Conservation (phyloP, 2,329 filamentous ascomycete species). For the Exophiala viscosa region DNA sequence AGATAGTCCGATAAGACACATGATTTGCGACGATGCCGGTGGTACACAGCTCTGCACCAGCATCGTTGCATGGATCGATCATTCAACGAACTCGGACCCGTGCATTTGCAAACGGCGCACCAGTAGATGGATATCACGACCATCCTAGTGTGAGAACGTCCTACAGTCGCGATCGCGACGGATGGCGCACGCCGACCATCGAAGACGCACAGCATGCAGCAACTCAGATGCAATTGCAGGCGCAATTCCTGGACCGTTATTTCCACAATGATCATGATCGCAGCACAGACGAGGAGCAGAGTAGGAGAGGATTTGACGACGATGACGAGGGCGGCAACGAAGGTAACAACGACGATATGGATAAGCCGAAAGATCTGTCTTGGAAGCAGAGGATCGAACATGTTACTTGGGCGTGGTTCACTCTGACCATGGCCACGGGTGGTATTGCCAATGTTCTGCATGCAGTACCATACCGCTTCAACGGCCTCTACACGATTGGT, state of each 20-base stretch:
- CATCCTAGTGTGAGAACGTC: neutral
- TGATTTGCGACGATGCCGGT: too few species aligned
- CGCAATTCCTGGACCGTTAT: neutral
- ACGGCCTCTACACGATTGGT: constrained; percentile 58
- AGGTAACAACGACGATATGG: constrained; percentile 10
- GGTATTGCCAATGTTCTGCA: constrained; percentile 59
- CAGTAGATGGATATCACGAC: neutral
- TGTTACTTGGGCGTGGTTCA: constrained; percentile 77
- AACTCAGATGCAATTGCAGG: neutral
- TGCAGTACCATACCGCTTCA: constrained; percentile 51
- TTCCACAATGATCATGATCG: neutral
- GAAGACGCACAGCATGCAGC: constrained; percentile 38
- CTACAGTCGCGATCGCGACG: constrained; percentile 29
- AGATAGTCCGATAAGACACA: too few species aligned
- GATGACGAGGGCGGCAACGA: constrained; percentile 21
- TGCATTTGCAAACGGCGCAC: neutral
- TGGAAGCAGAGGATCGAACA: constrained; percentile 58
- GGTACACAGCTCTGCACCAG: neutral
- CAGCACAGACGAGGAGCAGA: neutral
- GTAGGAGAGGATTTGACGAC: constrained; percentile 7
- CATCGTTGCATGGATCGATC: neutral
- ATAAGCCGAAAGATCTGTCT: constrained; percentile 33
- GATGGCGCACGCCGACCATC: constrained; percentile 44
- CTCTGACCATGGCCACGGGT: constrained; percentile 61
- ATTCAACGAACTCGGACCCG: neutral